Base-by-base conservation (phyloP, 495 filamentous ascomycete genomes). In the Podospora didyma region DNA sequence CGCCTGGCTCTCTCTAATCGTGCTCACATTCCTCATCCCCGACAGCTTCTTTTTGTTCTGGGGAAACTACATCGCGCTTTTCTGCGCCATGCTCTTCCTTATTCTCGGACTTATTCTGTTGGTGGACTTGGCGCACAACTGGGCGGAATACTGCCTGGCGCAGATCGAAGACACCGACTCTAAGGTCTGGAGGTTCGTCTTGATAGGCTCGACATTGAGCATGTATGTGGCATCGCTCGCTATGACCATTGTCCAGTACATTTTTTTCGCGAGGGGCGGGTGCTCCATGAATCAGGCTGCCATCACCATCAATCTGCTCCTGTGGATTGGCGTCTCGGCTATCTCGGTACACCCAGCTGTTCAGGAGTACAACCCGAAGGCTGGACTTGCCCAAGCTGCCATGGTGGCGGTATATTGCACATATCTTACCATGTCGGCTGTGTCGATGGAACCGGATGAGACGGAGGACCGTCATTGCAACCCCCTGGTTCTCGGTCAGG, bases 401-500 rank as follows among this genome's bases (percentile, higher is more conserved):
- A 97, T 97, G 87, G 94, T 98, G 31, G 90, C 93, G 1, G 82
- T 96, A 54, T 98, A 98, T 78, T 97, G 94, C 82, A 96, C 94
- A 46, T 98, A 98, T 68, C 84, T 98, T 46, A 98, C 94, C 63
- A 90, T 98, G 86, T 96, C 92, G 3, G 95, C 94, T 51, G 95
- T 98, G 2, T 93, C 89, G 54, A 97, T 98, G 94, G 93, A 98
- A 64, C 94, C 94, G 3, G 94, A 98, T 74, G 68, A 73, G 20
- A 67, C 68, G n/a, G 65, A 68, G 19, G 92, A 97, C 73, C 83
- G 86, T 54, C 81, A 89, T 49, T 98, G 94, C 82, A 98, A 98
- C 75, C 94, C 94, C 3, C 75, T 97, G 48, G 79, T 96, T 50
- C 88, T 91, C 41, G 92, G 93, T 19, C 85, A 88, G 35, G 91